These are phyloP conservation scores for Metarhizium album DNA, from an alignment of 2,329 filamentous ascomycete genomes.

Conservation along the genomic window DNA sequence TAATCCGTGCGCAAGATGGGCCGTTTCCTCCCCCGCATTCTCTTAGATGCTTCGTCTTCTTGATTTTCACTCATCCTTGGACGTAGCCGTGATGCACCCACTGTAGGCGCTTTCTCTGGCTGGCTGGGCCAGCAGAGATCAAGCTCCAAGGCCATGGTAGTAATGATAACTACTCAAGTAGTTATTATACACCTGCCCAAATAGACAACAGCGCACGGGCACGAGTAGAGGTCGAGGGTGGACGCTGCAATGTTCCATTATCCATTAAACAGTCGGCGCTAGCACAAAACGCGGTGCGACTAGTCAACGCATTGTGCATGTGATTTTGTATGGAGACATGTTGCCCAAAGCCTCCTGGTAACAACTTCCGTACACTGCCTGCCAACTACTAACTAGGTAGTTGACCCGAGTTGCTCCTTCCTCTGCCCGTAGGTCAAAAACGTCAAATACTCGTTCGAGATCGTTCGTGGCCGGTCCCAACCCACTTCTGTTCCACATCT, in stretches of 20 bases:
- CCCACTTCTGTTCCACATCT: not conserved
- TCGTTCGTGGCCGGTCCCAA: not conserved
- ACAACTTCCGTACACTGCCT: too few species aligned
- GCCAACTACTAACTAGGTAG: too few species aligned
- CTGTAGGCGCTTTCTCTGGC: not conserved
- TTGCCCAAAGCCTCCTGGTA: too few species aligned
- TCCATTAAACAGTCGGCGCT: too few species aligned
- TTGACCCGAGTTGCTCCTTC: too few species aligned
- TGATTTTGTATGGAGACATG: not conserved
- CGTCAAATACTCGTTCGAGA: not conserved
- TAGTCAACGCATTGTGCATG: slow-evolving; percentile 1
- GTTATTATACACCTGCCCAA: too few species aligned
- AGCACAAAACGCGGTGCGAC: too few species aligned
- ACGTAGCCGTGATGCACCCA: not conserved
- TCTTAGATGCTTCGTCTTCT: not conserved
- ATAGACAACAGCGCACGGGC: too few species aligned
- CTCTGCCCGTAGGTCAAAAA: too few species aligned
- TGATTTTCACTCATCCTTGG: not conserved
- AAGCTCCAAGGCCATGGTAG: not conserved
- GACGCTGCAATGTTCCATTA: too few species aligned
- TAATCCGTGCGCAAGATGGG: not conserved
- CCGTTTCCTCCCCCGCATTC: not conserved
- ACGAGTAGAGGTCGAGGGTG: too few species aligned
- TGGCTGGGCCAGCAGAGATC: not conserved
- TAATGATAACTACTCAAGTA: too few species aligned